Conservation (phyloP, 306 rosid genomes). For the Hippophae gyantsensis region DNA sequence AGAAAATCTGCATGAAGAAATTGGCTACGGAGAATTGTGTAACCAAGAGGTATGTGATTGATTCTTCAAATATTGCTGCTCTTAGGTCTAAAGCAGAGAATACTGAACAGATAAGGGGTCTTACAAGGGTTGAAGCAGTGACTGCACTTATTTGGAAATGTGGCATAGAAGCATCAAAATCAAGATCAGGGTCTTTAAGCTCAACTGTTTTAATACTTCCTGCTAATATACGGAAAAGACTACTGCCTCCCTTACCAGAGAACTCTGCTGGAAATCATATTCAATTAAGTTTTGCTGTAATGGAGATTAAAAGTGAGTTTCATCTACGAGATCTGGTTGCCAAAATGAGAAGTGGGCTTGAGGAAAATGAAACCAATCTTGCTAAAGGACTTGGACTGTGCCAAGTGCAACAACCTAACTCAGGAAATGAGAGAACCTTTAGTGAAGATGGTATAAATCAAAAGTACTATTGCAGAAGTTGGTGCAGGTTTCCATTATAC, state of each 20-base stretch:
- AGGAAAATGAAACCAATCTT: background rate
- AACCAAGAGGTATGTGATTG: slow-evolving; percentile 12
- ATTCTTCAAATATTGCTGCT: background rate
- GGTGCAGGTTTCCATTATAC: slow-evolving; percentile 14
- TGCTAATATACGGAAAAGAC: slow-evolving; percentile 25
- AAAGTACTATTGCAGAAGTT: slow-evolving; percentile 14
- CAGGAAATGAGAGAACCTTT: no score
- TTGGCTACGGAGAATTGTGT: slow-evolving; percentile 12
- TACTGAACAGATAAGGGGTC: background rate
- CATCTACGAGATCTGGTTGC: slow-evolving; percentile 6
- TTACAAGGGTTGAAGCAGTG: slow-evolving; percentile 9
- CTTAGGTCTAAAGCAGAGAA: background rate
- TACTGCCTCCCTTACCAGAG: slow-evolving; percentile 13
- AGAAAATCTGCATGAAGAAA: background rate
- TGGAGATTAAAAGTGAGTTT: background rate
- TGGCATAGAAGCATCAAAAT: slow-evolving; percentile 15
- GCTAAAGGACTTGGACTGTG: background rate
- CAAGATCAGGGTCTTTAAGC: background rate
- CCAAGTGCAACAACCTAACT: background rate
- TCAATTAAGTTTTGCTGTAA: background rate
- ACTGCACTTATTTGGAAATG: slow-evolving; percentile 35
- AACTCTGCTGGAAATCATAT: slow-evolving; percentile 29
- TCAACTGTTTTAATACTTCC: slow-evolving; percentile 21
- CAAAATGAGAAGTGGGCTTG: slow-evolving; percentile 3
- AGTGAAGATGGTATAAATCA: background rate